Conservation (phyloP, 2,329 filamentous ascomycete species). For the Xylaria sp. region DNA sequence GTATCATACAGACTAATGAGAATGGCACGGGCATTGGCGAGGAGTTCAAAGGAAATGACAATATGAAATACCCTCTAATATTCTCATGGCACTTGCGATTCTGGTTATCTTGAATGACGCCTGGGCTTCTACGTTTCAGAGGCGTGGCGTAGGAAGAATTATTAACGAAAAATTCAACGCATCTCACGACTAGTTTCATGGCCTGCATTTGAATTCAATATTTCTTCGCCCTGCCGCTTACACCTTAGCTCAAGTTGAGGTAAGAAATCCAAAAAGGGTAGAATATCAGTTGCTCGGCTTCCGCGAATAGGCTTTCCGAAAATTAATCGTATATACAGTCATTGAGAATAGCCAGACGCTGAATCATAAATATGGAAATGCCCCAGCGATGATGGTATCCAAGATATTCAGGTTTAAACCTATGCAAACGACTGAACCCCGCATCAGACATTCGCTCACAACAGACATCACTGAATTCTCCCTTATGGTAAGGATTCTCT, state of each 20-base stretch:
- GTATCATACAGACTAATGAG: conserved; percentile 21
- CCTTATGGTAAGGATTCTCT: not conserved
- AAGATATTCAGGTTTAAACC: not conserved
- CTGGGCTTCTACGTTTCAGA: too few species aligned
- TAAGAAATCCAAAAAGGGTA: not conserved
- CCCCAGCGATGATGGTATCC: not conserved
- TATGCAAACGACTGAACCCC: not conserved
- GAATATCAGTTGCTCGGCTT: not conserved
- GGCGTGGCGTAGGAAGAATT: not conserved
- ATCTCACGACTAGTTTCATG: not conserved
- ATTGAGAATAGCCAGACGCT: not conserved
- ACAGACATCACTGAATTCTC: not conserved
- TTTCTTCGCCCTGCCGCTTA: not conserved
- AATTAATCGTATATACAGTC: conserved; percentile 5
- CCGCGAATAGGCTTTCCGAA: not conserved
- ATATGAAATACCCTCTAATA: conserved; percentile 4
- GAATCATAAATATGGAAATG: not conserved
- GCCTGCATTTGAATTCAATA: not conserved
- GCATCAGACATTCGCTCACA: not conserved
- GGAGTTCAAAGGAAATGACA: conserved; percentile 30
- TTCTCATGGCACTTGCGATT: not conserved
- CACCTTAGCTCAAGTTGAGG: not conserved
- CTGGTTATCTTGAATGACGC: not conserved
- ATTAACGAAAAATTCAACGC: not conserved
- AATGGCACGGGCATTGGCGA: conserved; percentile 27